Percentiles rank a stretch among this genome's conserved stretches.
Conservation (phyloP, 768 basidiomycete genomes). For the Termitomyces sp. region DNA sequence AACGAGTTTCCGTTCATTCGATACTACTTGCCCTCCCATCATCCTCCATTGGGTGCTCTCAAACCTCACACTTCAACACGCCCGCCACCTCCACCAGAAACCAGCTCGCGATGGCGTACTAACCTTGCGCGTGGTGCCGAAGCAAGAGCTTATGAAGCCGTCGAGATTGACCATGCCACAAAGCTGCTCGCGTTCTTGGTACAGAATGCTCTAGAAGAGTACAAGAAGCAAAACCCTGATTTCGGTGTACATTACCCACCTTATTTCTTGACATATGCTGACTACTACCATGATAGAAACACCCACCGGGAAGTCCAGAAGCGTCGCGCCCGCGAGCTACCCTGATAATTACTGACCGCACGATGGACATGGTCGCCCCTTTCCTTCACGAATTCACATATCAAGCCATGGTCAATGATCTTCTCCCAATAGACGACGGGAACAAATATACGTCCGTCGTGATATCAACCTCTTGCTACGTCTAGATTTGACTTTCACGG, state of each 20-base stretch:
- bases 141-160: conserved; percentile 65
- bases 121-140: conserved; percentile 74
- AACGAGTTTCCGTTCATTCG: conserved; percentile 93
- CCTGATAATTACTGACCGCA: conserved; percentile 91
- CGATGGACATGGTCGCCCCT: conserved; percentile 91
- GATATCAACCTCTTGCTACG: not conserved
- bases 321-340: conserved; percentile 70
- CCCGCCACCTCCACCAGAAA: conserved; percentile 64
- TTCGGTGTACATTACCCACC: conserved; percentile 67
- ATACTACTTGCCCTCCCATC: conserved; percentile 85
- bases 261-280: not conserved
- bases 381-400: conserved; percentile 98
- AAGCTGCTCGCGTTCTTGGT: conserved; percentile 85
- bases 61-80: conserved; percentile 65
- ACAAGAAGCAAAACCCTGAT: conserved; percentile 82
- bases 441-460: conserved; percentile 76
- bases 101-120: conserved; percentile 72
- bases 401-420: conserved; percentile 97
- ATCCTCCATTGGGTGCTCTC: conserved; percentile 82
- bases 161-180: conserved; percentile 74
- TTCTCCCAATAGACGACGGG: conserved; percentile 87
- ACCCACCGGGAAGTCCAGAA: conserved; percentile 32
- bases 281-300: conserved; percentile 43
- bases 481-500: not conserved
- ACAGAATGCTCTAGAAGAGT: conserved; percentile 80